Base-by-base conservation (phyloP, 1,139 yeast species). In the Zygosaccharomyces sapae region DNA sequence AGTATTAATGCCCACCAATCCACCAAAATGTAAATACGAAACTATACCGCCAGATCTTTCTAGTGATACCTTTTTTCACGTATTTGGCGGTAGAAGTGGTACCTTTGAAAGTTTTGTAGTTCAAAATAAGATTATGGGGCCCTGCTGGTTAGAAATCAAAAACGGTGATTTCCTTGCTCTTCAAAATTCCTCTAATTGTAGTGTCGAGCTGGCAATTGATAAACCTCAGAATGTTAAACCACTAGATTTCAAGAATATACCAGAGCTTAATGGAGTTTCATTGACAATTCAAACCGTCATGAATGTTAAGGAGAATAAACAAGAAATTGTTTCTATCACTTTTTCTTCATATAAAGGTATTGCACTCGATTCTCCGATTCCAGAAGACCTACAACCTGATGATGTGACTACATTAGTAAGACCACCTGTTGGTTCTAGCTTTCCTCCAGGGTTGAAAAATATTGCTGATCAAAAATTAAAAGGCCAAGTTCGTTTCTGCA, bases 111-210 rank as follows among this genome's bases (percentile, higher is more conserved):
- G 88, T 10, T 88, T 92, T 68, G 95, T 88, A 9, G 63, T 89
- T 27, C 87, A 85, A 63, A 77, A 86, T 57, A 82, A 84, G 55
- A 75, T 92, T 37, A 89, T 89, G 96, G 99, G 99, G 4, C 99
- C 99, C 1, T 89, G 98, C 63, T 92, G 98, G 98, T 71, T 92
- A 45, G 84, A 84, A 46, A 73, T 94, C 43, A 71, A 75, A 37
- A 74, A 77, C 41, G 84, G 84, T 39, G 80, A 83, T 55, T 85
- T 86, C 56, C 65, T 68, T 18, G 66, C 80, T 1, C 70, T 83
- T 49, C 76, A 72, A 49, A 84, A 84, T 58, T 75, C 87, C 1
- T 83, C 96, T 0, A 95, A 90, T 72, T 86, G 96, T 69, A 79
- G 79, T 50, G 76, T 86, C 22, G 96, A 89, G 59, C 80, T 84